Evolutionary conservation across 306 rosid genomes (phyloP), one percentile per base, ranked within the genome.

Genomic region (Dryas drummondii): DNA sequence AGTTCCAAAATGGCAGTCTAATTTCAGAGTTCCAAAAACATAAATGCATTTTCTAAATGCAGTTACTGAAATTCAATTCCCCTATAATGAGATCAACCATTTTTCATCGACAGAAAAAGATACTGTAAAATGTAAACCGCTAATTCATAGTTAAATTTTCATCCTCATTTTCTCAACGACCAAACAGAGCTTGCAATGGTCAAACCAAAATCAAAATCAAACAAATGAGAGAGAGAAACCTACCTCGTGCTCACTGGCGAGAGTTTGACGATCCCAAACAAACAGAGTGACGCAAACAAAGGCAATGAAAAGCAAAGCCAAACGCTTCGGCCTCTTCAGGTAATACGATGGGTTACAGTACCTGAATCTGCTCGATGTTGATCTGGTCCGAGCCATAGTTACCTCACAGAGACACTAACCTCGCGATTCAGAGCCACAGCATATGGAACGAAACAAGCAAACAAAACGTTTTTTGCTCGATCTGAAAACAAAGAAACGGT

Each of bases 181-280:
- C 51, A 71, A 79, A 50, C 74, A 8, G 53, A 72, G 48, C 50
- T 50, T 12, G 66, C 27, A 55, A 16, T 4, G 37, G 55, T 3
- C 50, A 76, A 53, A 19, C 4, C 6, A 40, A 66, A 22, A 37
- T 54, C 50, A 63, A 56, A 37, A 42, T 27, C 50, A 64, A 71
- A 32, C 6, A 44, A 66, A n/a, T 61, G 16, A 58, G 22, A 13
- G 0, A 37, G 53, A 72, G 56, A 32, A 32, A 57, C 16, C 4
- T 75, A 94, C 99, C 99, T 94, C 91, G 71, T 94, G 90, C 73
- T 94, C 97, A 61, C 87, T 78, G 85, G 90, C 81, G 17, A 94
- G 81, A 61, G 89, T 94, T 77, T 94, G 99, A 59, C 97, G 99
- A 71, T 94, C 99, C 99, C 99, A 94, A 7, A 94, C 85, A 58